Evolutionary conservation across 345 rosid genomes (phyloP).

Genomic region (Abelmoschus esculentus): DNA sequence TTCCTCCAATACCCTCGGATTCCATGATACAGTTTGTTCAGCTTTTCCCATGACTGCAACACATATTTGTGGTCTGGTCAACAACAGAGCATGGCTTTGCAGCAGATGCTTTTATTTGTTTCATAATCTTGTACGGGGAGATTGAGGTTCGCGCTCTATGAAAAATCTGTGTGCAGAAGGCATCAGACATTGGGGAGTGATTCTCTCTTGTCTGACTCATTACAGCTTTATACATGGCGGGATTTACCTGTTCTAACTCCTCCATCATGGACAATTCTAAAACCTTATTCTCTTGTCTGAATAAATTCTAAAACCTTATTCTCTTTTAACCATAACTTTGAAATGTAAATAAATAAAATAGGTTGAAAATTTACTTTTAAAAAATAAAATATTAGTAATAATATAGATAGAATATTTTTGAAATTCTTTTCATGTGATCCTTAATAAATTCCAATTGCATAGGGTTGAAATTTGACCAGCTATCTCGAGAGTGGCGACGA

Average conservation of each 20-base stretch:
- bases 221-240: constrained; percentile 10
- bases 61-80: not conserved
- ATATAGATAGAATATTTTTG: too few species aligned
- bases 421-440: too few species aligned
- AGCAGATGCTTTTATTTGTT: not conserved
- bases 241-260: not conserved
- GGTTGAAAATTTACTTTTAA: too few species aligned
- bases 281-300: not conserved
- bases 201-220: not conserved
- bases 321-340: not conserved
- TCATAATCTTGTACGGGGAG: not conserved
- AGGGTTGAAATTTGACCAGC: not conserved
- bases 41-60: not conserved
- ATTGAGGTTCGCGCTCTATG: constrained; percentile 7
- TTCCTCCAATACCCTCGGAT: not conserved
- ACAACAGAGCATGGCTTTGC: not conserved
- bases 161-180: not conserved
- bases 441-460: too few species aligned
- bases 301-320: not conserved
- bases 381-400: too few species aligned
- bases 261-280: not conserved
- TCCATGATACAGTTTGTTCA: not conserved
- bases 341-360: too few species aligned
- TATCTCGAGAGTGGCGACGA: not conserved
- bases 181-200: not conserved